Base-by-base conservation (phyloP, 2,329 filamentous ascomycete species). In the Alternaria longipes region DNA sequence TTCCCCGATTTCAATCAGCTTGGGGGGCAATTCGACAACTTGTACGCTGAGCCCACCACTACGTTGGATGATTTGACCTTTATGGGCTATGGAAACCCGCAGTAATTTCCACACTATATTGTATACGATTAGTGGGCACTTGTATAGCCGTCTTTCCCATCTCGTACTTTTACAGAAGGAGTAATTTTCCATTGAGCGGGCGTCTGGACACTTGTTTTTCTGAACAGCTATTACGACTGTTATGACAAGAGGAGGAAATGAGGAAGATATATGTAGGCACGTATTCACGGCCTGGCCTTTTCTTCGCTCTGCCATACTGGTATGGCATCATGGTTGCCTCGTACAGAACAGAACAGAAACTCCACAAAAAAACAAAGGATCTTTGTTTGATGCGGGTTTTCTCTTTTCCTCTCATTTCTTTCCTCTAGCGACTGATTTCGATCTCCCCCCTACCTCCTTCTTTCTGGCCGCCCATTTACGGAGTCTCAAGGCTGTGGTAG, bases 1-100 rank as follows among this genome's bases (percentile, higher is more conserved):
- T 80, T 79, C 55, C 78, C 77, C 18, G 77, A 79, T n/a, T 73
- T 78, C 55, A 73, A 67, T 38, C 74, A 77, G 60, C 69, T 82
- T 67, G 79, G 79, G 40, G 80, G 79, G 28, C 79, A 81, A 59
- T 71, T 73, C 32, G 74, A 79, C 55, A 69, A 69, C 56, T 62
- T 69, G 42, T 74, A 72, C 51, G 60, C 66, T 20, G 69, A 74
- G 26, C 67, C 71, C 36, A 68, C 68, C 12, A 73, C 73, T 30
- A 72, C 72, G 14, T 68, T 77, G 67, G 71, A 78, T 36, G 74
- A 78, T 50, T 53, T 78, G 60, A 60, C 56, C 58, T 57, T 46
- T 32, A 71, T 76, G 64, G 67, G 63, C 8, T 66, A 58, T 24
- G 60, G 62, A 49, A 66, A 70, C 57, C 60, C 60, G 61, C 68